Conservation (phyloP, 768 basidiomycete species). For the Leccinum imitatum region DNA sequence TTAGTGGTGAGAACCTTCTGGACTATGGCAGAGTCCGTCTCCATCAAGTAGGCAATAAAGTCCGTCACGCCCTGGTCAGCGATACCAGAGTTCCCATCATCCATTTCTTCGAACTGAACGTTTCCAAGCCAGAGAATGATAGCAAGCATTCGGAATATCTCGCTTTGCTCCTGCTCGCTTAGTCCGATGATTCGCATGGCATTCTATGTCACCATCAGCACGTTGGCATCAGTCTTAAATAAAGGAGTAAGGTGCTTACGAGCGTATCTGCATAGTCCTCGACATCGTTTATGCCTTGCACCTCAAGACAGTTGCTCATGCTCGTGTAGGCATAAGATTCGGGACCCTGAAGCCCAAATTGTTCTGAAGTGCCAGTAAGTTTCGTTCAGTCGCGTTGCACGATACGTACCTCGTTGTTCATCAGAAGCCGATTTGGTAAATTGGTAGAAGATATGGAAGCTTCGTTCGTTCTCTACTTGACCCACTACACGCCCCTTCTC, state of each 20-base stretch:
- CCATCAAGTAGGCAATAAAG: conserved; percentile 94
- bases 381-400: background rate
- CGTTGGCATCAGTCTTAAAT: conserved; percentile 5
- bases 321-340: conserved; percentile 95
- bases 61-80: conserved; percentile 87
- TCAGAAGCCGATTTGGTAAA: conserved; percentile 94
- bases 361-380: conserved; percentile 53
- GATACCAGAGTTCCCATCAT: conserved; percentile 84
- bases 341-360: conserved; percentile 93
- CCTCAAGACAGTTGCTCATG: conserved; percentile 87
- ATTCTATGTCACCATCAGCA: conserved; percentile 46
- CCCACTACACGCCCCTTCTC: conserved; percentile 98
- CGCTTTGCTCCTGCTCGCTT: conserved; percentile 77
- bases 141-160: conserved; percentile 93
- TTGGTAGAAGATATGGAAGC: conserved; percentile 99
- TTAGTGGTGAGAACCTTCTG: conserved; percentile 85
- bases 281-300: conserved; percentile 86
- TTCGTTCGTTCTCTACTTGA: conserved; percentile 93
- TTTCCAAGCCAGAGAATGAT: conserved; percentile 96
- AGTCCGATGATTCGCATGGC: conserved; percentile 95
- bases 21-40: conserved; percentile 72
- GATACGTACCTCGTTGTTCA: conserved; percentile 77
- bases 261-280: conserved; percentile 88
- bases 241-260: conserved; percentile 43
- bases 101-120: conserved; percentile 83